Base-by-base conservation (phyloP, 768 basidiomycete species). In the Lactifluus subvellereus region DNA sequence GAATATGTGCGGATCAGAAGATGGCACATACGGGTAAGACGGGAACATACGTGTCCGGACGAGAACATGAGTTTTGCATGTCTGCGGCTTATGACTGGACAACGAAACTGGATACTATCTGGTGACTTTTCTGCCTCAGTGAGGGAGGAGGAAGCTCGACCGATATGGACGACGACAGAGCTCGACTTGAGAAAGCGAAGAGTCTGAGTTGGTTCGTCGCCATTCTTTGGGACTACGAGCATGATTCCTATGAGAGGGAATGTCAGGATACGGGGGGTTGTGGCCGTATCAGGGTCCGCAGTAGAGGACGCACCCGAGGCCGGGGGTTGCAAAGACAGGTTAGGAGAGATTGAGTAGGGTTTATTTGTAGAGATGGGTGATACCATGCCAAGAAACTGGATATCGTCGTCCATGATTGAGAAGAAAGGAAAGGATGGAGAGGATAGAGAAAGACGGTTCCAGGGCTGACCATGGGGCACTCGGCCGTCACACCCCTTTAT, bases 31-130 rank as follows among this genome's bases (percentile, higher is more conserved):
- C 47, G 43, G 38, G 45, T 49, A 32, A 43, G 61, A 52, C 42
- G 48, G 53, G 22, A 62, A 69, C 80, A 66, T 80, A 90, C 89
- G 76, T 82, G 80, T 51, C 88, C 81, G 68, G 88, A 85, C 5
- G 85, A 78, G 72, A 91, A 86, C 22, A 81, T 79, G 63, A 92
- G 84, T 78, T 84, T 88, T 60, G 89, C 89, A 76, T 92, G 89
- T 69, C 76, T 82, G 30, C 89, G 81, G 72, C 87, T 89, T 66
- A 92, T 86, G 51, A 91, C 89, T 35, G 88, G 85, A 70, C 89
- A 91, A 54, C 83, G 75, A 67, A 91, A 91, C 72, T 84, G 80
- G 16, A 84, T 87, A 60, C 78, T 79, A 59, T 79, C 78, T 54
- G 72, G 71, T 30, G 79, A 77, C 54, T 72, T 73, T 60, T 76